A percentile compares a stretch with the other conserved stretches of the same genome.
These are phyloP conservation scores for Nothophoma quercina DNA, from an alignment of 2,329 filamentous ascomycete genomes.

Conservation along the genomic window DNA sequence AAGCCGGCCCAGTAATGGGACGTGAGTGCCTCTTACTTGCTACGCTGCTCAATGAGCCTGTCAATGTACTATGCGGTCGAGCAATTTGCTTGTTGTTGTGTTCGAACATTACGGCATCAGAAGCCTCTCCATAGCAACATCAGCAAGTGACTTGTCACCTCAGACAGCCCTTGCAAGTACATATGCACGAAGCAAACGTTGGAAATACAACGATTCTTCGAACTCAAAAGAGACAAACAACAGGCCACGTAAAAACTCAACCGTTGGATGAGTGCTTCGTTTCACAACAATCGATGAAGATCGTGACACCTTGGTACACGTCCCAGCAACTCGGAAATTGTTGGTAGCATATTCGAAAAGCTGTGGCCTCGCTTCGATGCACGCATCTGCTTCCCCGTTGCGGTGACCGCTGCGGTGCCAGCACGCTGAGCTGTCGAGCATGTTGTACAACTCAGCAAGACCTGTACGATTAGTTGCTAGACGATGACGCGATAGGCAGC, in stretches of 20 bases:
- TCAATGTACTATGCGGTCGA: no score
- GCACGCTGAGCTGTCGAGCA: constrained; percentile 23
- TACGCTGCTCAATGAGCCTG: no score
- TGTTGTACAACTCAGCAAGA: constrained; percentile 16
- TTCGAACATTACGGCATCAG: background rate
- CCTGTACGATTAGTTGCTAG: constrained; percentile 15
- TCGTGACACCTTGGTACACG: constrained; percentile 14
- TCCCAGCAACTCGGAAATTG: constrained; percentile 14
- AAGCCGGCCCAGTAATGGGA: no score
- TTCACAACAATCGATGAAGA: constrained; percentile 22
- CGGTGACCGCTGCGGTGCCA: constrained; percentile 28
- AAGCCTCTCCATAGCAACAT: background rate
- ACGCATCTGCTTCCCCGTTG: constrained; percentile 27
- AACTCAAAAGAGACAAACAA: background rate
- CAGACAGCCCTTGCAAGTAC: background rate
- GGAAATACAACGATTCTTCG: constrained; percentile 4
- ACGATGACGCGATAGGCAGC: background rate
- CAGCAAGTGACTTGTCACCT: background rate
- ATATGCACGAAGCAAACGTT: constrained; percentile 6
- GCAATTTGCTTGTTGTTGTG: background rate
- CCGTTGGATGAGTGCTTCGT: constrained; percentile 7
- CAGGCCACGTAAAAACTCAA: constrained; percentile 13
- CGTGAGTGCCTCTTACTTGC: no score
- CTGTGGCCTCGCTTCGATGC: constrained; percentile 28
- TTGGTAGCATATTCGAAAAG: constrained; percentile 3